These are phyloP conservation scores for Trichoderma hamatum DNA, from an alignment of 2,329 filamentous ascomycete genomes.

Conservation along the genomic window DNA sequence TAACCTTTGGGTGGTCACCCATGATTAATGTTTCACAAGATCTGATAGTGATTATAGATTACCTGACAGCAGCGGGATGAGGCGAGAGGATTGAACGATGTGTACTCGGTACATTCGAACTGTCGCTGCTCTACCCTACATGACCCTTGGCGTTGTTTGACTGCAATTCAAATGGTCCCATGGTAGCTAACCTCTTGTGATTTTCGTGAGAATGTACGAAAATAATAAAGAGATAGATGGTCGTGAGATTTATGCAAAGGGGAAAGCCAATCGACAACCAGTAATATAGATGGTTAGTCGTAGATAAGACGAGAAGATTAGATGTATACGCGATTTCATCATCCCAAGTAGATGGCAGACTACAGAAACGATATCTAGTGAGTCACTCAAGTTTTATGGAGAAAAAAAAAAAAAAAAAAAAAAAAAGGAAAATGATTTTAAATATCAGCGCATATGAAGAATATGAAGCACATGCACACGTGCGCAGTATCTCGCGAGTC, in stretches of 20 bases:
- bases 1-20: neutral
- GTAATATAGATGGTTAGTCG: too few relatives aligned
- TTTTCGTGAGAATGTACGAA: neutral
- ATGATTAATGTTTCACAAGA: neutral
- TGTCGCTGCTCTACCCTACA: neutral
- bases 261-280: too few relatives aligned
- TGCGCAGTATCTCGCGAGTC: neutral
- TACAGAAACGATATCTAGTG: neutral
- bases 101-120: too few relatives aligned
- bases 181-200: neutral
- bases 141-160: neutral
- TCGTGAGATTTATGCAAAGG: too few relatives aligned
- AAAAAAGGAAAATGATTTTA: too few relatives aligned
- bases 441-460: neutral
- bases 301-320: neutral
- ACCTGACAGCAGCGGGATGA: neutral
- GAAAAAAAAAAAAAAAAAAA: too few relatives aligned
- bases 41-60: neutral
- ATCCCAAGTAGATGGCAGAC: neutral
- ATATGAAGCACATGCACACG: neutral
- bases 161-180: neutral
- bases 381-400: neutral
- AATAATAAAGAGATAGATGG: neutral
- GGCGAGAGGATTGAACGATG: neutral
- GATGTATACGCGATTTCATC: neutral